Evolutionary conservation across 2,329 filamentous ascomycete species (phyloP).

Genomic region (Neophaeococcomyces aloes): DNA sequence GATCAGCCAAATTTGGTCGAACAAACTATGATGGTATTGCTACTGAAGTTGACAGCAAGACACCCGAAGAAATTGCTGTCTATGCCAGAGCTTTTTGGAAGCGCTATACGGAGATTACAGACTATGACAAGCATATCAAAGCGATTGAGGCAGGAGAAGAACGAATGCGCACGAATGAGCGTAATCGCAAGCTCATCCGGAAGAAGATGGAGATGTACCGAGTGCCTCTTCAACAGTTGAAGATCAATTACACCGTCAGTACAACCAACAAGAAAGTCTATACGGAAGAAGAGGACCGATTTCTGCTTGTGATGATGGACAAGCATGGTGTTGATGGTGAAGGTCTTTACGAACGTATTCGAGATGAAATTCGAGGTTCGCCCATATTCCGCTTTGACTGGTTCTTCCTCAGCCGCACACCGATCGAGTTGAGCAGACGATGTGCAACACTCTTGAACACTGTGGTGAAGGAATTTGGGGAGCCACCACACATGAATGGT

Average conservation of each 20-base stretch:
- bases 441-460: constrained; percentile 92
- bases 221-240: constrained; percentile 94
- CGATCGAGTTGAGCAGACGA: constrained; percentile 79
- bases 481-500: constrained; percentile 39
- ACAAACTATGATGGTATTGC: constrained; percentile 76
- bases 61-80: constrained; percentile 63
- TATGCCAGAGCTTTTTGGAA: constrained; percentile 97
- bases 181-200: constrained; percentile 82
- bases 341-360: constrained; percentile 79
- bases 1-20: constrained; percentile 83
- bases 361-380: constrained; percentile 92
- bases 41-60: constrained; percentile 84
- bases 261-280: constrained; percentile 99
- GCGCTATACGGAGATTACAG: constrained; percentile 78
- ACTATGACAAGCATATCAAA: constrained; percentile 79
- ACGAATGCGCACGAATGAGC: constrained; percentile 74
- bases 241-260: constrained; percentile 97
- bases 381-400: constrained; percentile 96
- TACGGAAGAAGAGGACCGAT: constrained; percentile 94
- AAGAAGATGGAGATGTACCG: constrained; percentile 96
- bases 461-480: constrained; percentile 88
- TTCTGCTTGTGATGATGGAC: constrained; percentile 86
- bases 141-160: constrained; percentile 90
- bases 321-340: constrained; percentile 87
- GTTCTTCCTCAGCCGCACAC: constrained; percentile 95